Evolutionary conservation across 164 flowering plant species (phyloP).

Genomic region (Nelumbo lutea): DNA sequence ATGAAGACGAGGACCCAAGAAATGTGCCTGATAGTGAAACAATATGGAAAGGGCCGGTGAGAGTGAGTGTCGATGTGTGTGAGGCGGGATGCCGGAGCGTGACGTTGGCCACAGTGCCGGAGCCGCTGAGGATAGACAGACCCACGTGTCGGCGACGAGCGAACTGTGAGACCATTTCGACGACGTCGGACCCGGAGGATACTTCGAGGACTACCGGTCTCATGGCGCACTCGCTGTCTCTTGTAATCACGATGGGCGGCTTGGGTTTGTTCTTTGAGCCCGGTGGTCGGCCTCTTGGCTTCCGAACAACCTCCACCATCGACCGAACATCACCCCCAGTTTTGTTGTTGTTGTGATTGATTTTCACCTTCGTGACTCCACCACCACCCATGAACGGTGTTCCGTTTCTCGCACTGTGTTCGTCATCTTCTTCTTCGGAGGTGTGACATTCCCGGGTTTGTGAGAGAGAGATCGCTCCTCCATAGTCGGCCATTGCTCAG

Average conservation of each 20-base stretch:
- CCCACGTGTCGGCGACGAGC: constrained; percentile 29
- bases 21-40: constrained; percentile 45
- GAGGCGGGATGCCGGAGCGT: constrained; percentile 43
- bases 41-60: constrained; percentile 51
- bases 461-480: constrained; percentile 16
- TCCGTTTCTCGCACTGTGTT: constrained; percentile 6
- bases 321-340: background rate
- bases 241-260: constrained; percentile 45
- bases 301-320: constrained; percentile 5
- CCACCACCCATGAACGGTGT: background rate
- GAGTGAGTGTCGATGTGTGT: constrained; percentile 33
- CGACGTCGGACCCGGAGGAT: constrained; percentile 36
- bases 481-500: constrained; percentile 24
- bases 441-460: constrained; percentile 15
- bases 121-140: constrained; percentile 34
- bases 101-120: constrained; percentile 50
- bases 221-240: constrained; percentile 40
- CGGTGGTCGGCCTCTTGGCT: constrained; percentile 43
- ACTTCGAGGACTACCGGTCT: constrained; percentile 36
- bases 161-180: constrained; percentile 31
- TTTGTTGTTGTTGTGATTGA: background rate
- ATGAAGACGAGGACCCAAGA: constrained; percentile 3
- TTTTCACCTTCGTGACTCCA: background rate
- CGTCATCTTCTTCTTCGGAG: constrained; percentile 19
- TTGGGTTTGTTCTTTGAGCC: constrained; percentile 56